Evolutionary conservation across 192 early-diverging fungal genomes (phyloP).

Genomic region (Mortierella antarctica): DNA sequence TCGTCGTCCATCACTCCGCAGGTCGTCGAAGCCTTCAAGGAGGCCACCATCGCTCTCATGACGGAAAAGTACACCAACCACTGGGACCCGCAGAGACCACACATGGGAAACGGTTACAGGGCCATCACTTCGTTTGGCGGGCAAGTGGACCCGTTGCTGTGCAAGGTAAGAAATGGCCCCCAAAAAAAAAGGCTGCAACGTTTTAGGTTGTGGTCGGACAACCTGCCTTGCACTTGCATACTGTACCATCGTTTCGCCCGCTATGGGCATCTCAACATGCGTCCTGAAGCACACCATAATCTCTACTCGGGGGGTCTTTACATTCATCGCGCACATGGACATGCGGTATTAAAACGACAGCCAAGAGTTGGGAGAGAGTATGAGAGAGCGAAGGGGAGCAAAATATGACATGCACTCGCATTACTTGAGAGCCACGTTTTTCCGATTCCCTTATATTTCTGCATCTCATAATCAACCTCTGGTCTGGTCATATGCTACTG

Average conservation of each 20-base stretch:
- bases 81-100: slow-evolving; percentile 75
- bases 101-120: slow-evolving; percentile 78
- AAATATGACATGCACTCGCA: too few relatives aligned
- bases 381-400: too few relatives aligned
- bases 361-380: too few relatives aligned
- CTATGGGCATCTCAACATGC: too few relatives aligned
- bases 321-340: too few relatives aligned
- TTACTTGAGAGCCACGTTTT: not conserved
- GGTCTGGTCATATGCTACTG: too few relatives aligned
- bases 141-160: slow-evolving; percentile 69
- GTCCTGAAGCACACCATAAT: too few relatives aligned
- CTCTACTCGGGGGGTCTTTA: too few relatives aligned
- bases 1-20: slow-evolving; percentile 31
- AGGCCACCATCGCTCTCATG: slow-evolving; percentile 61
- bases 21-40: slow-evolving; percentile 56
- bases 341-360: too few relatives aligned
- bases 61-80: slow-evolving; percentile 69
- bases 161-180: slow-evolving; percentile 45
- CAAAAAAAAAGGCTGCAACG: not conserved
- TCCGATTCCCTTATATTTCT: too few relatives aligned
- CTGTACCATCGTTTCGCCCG: too few relatives aligned
- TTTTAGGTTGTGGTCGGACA: not conserved
- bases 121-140: slow-evolving; percentile 78
- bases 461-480: too few relatives aligned
- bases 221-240: not conserved